Base-by-base conservation (phyloP, 2,329 filamentous ascomycete species). In the Aspergillus novofumigatus region DNA sequence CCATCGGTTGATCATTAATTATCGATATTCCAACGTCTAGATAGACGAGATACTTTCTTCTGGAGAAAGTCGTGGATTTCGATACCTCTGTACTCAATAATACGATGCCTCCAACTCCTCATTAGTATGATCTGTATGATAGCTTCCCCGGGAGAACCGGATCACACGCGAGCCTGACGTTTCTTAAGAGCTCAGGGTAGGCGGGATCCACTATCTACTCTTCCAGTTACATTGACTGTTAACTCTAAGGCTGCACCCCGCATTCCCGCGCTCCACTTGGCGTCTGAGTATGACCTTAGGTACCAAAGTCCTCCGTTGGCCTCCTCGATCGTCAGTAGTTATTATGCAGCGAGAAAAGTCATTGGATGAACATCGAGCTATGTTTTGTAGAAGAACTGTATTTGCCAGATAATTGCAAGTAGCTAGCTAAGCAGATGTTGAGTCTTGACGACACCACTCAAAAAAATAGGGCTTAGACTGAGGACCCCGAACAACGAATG, bases 181-280 rank as follows among this genome's bases (percentile, higher is more conserved):
- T 54, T 51, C 48, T 11, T 11, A 66, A 64, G 54, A 59, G 59
- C 55, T 60, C 51, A 28, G 32, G 32, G 25, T 52, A 32, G 48
- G 44, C 53, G 57, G 42, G 21, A 45, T 25, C 42, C 42, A 45
- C 17, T 44, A 17, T n/a, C 41, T 21, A n/a, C 14, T 44, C 17
- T 4, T n/a, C n/a, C n/a, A n/a, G n/a, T n/a, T 44, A 44, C 28
- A 10, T 44, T 21, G 17, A 44, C 41, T 44, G 41, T 14, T 17
- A 51, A 62, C 65, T 70, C 63, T 65, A 65, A 66, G 56, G 64
- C 68, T 71, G 70, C 70, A 72, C 70, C 70, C 70, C 70, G 69
- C 70, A 72, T 71, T 72, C 62, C 59, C 64, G 58, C 60, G 44
- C 44, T 47, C 44, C 44, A 47, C 44, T 47, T 47, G 44, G n/a